Evolutionary conservation across 2,329 filamentous ascomycete species (phyloP).

Genomic region (Blastomyces percursus): DNA sequence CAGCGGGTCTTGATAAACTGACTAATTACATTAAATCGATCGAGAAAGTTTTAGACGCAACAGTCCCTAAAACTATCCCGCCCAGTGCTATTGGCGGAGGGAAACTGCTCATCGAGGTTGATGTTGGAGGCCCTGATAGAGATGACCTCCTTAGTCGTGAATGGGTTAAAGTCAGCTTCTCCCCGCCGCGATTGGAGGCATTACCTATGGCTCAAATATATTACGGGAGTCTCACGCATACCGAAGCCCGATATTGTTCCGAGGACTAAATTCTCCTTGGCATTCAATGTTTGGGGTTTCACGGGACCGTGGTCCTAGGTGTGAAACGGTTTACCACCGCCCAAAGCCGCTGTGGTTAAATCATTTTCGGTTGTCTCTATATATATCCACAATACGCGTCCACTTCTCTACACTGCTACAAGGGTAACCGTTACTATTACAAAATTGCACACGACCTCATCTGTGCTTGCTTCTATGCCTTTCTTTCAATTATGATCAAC

Average conservation of each 20-base stretch:
- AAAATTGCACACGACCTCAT: background rate
- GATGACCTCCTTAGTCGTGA: background rate
- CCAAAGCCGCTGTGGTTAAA: background rate
- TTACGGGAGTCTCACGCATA: background rate
- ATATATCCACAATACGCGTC: background rate
- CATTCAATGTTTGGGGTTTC: constrained; percentile 7
- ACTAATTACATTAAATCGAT: constrained; percentile 5
- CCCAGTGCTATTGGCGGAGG: constrained; percentile 1
- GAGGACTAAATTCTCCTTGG: constrained; percentile 2
- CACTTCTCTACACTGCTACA: background rate
- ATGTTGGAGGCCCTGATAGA: constrained; percentile 5
- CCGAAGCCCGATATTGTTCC: constrained; percentile 3
- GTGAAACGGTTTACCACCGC: background rate
- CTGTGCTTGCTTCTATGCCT: background rate
- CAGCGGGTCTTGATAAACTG: background rate
- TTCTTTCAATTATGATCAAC: background rate
- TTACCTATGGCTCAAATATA: constrained; percentile 7
- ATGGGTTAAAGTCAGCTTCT: constrained; percentile 4
- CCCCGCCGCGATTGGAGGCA: background rate
- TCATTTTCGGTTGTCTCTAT: background rate
- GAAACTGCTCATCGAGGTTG: constrained; percentile 5
- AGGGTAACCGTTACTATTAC: background rate
- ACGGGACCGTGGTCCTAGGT: background rate
- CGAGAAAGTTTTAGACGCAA: background rate
- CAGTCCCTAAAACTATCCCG: constrained; percentile 5